Evolutionary conservation across 176 grass and related monocot genomes (phyloP).

Genomic region (Alopecurus myosuroides): DNA sequence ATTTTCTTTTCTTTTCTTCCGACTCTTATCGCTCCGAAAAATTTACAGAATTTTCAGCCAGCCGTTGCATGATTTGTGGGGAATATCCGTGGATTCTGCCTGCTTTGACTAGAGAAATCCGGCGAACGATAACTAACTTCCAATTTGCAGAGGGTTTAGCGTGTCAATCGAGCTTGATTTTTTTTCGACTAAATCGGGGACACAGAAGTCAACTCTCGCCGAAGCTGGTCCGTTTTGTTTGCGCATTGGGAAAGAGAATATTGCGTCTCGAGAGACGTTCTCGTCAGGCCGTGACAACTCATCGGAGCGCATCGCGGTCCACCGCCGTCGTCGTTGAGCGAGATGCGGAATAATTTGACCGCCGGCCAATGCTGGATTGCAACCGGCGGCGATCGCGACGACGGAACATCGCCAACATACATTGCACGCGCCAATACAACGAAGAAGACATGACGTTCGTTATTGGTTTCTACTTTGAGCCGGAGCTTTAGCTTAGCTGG

Average conservation of each 20-base stretch:
- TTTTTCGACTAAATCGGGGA: background rate
- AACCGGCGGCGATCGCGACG: background rate
- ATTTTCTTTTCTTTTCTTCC: background rate
- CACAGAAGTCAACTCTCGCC: background rate
- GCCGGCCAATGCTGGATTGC: background rate
- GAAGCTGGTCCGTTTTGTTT: background rate
- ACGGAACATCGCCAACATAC: background rate
- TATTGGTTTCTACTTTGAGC: background rate
- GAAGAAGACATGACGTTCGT: background rate
- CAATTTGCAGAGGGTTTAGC: background rate
- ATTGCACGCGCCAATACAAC: background rate
- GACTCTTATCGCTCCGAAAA: background rate
- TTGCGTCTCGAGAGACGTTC: background rate
- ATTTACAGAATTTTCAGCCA: background rate
- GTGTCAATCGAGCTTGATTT: background rate
- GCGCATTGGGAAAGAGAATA: background rate
- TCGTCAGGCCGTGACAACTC: background rate
- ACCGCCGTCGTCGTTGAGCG: background rate
- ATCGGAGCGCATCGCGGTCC: background rate
- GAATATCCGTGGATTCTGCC: constrained; percentile 1
- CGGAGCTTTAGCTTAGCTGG: background rate
- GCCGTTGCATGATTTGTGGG: background rate
- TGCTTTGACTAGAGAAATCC: background rate
- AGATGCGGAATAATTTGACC: background rate
- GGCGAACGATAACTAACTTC: background rate